Percentiles rank a stretch among this genome's conserved stretches.
phyloP scores from a whole-genome alignment of 495 filamentous ascomycete species.

The Penicillium cataractarum region DNA sequence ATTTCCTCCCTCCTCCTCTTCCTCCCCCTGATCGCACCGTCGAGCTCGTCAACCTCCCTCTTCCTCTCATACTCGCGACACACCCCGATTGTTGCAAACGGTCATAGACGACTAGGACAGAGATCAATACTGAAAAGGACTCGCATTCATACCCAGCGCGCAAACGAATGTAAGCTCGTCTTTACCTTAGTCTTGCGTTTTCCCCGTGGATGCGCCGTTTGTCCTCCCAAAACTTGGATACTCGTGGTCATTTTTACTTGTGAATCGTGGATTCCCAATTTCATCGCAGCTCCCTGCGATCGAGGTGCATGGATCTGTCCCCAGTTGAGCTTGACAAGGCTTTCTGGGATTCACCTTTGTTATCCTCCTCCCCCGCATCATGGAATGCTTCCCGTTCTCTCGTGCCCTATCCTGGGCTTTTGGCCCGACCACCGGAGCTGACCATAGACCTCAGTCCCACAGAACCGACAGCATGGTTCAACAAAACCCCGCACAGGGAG shows the following conservation, averaged over 20 bases:
- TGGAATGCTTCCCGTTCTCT: constrained; percentile 6
- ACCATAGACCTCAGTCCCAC: constrained; percentile 9
- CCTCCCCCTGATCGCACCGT: constrained; percentile 1
- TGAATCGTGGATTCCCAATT: neutral
- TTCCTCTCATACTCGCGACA: neutral
- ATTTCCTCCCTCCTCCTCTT: neutral
- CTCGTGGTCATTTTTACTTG: neutral
- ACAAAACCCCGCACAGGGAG: constrained; percentile 49
- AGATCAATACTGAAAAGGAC: neutral
- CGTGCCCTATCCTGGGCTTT: constrained; percentile 4
- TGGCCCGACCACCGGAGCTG: constrained; percentile 2
- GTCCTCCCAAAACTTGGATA: neutral
- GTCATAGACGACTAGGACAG: neutral
- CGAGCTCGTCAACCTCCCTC: constrained; percentile 7
- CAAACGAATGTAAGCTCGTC: constrained; percentile 27
- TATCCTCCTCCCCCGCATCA: neutral
- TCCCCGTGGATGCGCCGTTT: neutral
- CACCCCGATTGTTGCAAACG: neutral
- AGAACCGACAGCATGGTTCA: constrained; percentile 47
- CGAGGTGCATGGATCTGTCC: neutral
- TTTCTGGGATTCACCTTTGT: neutral
- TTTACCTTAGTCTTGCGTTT: neutral
- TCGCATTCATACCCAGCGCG: constrained; percentile 8
- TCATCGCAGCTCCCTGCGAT: neutral
- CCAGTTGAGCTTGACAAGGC: neutral